phyloP scores from a whole-genome alignment of 1,139 yeast genomes.

The Pneumocystis wakefieldiae region DNA sequence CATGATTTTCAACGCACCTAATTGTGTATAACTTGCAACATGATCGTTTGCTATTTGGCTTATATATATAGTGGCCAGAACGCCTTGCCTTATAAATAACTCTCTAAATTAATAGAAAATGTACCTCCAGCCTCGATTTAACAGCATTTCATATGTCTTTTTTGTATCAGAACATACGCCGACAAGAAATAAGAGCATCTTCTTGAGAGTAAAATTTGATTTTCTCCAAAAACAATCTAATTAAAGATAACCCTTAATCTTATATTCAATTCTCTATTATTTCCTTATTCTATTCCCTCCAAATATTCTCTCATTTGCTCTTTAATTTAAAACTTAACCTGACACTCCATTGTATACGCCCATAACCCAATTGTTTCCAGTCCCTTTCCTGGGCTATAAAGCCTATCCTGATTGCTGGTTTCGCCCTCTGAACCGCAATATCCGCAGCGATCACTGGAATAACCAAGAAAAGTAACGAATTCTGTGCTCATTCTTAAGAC shows the following conservation, averaged over 20 bases:
- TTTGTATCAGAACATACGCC: conserved; percentile 29
- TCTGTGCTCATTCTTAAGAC: not conserved
- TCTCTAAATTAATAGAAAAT: no score
- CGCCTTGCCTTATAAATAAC: conserved; percentile 33
- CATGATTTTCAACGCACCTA: conserved; percentile 22
- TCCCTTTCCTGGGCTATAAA: not conserved
- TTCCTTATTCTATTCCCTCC: not conserved
- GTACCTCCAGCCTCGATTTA: conserved; percentile 44
- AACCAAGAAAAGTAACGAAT: not conserved
- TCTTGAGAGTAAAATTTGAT: not conserved
- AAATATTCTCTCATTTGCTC: not conserved
- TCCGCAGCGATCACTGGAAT: not conserved
- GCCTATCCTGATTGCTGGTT: no score
- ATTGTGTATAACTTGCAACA: conserved; percentile 82
- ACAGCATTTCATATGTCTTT: conserved; percentile 43
- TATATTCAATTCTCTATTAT: no score
- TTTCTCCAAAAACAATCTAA: not conserved
- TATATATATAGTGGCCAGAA: conserved; percentile 60
- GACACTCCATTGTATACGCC: not conserved
- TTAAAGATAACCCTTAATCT: no score
- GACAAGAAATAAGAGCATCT: conserved; percentile 25
- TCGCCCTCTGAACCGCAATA: not conserved
- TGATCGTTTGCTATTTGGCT: conserved; percentile 51
- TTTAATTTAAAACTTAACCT: not conserved
- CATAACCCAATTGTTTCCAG: not conserved